phyloP scores from a whole-genome alignment of 495 filamentous ascomycete genomes.

The Gamarada debralockiae region DNA sequence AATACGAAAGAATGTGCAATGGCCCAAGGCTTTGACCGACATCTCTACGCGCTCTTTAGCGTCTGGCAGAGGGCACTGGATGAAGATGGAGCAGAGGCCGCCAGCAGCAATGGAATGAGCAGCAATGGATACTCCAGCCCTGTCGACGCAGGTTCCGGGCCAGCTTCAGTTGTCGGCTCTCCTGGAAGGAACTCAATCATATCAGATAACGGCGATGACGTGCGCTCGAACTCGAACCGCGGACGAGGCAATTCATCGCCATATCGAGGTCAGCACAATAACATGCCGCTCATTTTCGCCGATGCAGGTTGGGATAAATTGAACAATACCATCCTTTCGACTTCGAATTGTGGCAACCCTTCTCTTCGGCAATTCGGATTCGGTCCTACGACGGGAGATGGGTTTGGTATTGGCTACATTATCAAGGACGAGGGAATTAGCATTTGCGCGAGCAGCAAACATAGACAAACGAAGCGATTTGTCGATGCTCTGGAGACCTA shows the following conservation, averaged over 20 bases:
- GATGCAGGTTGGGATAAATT: conserved; percentile 91
- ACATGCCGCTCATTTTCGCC: conserved; percentile 54
- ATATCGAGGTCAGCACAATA: conserved; percentile 25
- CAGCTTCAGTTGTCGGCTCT: conserved; percentile 45
- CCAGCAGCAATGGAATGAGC: conserved; percentile 52
- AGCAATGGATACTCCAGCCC: conserved; percentile 55
- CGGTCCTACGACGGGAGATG: conserved; percentile 89
- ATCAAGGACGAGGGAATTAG: conserved; percentile 94
- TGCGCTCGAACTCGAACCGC: conserved; percentile 29
- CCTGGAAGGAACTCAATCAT: conserved; percentile 47
- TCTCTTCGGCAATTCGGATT: conserved; percentile 96
- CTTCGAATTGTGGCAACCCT: conserved; percentile 98
- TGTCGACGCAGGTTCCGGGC: conserved; percentile 39
- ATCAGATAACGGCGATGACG: conserved; percentile 26
- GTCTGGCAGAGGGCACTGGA: conserved; percentile 91
- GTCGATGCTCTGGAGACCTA: conserved; percentile 88
- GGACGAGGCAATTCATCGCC: conserved; percentile 10
- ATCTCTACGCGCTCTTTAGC: conserved; percentile 91
- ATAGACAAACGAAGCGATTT: conserved; percentile 86
- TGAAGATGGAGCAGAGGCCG: conserved; percentile 56
- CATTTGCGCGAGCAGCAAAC: conserved; percentile 89
- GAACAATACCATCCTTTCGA: conserved; percentile 91
- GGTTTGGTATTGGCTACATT: conserved; percentile 97
- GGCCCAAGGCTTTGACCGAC: conserved; percentile 87
- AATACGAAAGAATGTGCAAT: conserved; percentile 87